phyloP scores from a whole-genome alignment of 306 rosid species.

The Prosopis cineraria region DNA sequence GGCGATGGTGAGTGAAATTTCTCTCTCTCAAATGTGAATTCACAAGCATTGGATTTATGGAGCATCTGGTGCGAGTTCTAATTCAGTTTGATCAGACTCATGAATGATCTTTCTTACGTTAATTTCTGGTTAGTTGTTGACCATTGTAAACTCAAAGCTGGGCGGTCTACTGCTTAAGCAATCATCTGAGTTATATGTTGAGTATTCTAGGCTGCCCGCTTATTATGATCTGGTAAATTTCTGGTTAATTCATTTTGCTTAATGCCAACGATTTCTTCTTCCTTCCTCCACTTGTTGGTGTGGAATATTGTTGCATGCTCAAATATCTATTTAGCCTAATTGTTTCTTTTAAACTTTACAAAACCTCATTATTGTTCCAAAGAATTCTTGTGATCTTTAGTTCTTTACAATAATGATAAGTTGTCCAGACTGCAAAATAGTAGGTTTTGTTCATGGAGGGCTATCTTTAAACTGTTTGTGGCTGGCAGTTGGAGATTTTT shows the following conservation, averaged over 20 bases:
- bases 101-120: neutral
- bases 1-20: constrained; percentile 71
- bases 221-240: neutral
- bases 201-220: neutral
- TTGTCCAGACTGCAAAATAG: constrained; percentile 20
- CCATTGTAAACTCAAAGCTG: constrained; percentile 16
- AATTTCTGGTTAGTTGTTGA: constrained; percentile 22
- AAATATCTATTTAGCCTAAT: neutral
- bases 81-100: neutral
- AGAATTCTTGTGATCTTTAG: neutral
- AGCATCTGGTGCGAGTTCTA: neutral
- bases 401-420: neutral
- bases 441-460: neutral
- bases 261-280: neutral
- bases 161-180: neutral
- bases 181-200: neutral
- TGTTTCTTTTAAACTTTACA: neutral
- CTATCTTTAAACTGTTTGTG: constrained; percentile 16
- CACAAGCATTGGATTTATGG: neutral
- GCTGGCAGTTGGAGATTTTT: neutral
- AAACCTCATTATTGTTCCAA: neutral
- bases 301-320: neutral
- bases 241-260: neutral
- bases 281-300: neutral
- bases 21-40: neutral